Percentiles rank a stretch among this genome's conserved stretches.
These are phyloP conservation scores for Saxophila tyrrhenica DNA, from an alignment of 495 filamentous ascomycete species.

Conservation along the genomic window DNA sequence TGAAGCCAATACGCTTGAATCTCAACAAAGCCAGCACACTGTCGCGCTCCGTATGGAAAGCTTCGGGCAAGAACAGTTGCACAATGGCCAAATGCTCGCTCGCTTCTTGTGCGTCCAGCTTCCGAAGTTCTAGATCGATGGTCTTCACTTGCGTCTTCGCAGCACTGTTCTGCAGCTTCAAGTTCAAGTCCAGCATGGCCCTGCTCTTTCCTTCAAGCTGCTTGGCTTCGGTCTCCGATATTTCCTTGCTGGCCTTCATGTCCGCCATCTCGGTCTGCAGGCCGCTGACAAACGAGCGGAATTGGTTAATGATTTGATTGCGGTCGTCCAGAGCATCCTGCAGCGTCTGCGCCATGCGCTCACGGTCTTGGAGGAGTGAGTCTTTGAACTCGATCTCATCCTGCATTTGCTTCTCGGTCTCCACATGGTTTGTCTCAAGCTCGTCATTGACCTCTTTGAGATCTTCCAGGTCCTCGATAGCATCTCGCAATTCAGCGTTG, in stretches of 20 bases:
- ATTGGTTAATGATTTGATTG: slow-evolving; percentile 78
- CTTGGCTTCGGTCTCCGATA: slow-evolving; percentile 83
- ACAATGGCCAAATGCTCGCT: slow-evolving; percentile 79
- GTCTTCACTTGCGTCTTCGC: slow-evolving; percentile 86
- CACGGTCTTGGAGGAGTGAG: slow-evolving; percentile 62
- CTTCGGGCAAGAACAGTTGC: slow-evolving; percentile 79
- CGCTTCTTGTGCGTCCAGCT: slow-evolving; percentile 83
- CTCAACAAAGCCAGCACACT: slow-evolving; percentile 75
- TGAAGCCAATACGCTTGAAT: slow-evolving; percentile 82
- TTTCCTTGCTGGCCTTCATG: slow-evolving; percentile 78
- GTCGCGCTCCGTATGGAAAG: slow-evolving; percentile 64
- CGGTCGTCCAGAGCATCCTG: slow-evolving; percentile 71
- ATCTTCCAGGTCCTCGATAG: slow-evolving; percentile 73
- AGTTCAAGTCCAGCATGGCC: slow-evolving; percentile 91
- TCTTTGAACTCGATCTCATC: slow-evolving; percentile 83
- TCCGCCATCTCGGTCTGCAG: slow-evolving; percentile 83
- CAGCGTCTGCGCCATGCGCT: slow-evolving; percentile 49
- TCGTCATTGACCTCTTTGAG: slow-evolving; percentile 90
- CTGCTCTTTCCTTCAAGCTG: slow-evolving; percentile 74
- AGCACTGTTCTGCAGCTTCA: slow-evolving; percentile 80
- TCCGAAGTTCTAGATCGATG: slow-evolving; percentile 78
- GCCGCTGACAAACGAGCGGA: slow-evolving; percentile 75
- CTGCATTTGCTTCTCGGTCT: slow-evolving; percentile 87
- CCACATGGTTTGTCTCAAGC: slow-evolving; percentile 82
- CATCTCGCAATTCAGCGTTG: slow-evolving; percentile 66